Base-by-base conservation (phyloP, 2,329 filamentous ascomycete species). In the Paradendryphiella salina region DNA sequence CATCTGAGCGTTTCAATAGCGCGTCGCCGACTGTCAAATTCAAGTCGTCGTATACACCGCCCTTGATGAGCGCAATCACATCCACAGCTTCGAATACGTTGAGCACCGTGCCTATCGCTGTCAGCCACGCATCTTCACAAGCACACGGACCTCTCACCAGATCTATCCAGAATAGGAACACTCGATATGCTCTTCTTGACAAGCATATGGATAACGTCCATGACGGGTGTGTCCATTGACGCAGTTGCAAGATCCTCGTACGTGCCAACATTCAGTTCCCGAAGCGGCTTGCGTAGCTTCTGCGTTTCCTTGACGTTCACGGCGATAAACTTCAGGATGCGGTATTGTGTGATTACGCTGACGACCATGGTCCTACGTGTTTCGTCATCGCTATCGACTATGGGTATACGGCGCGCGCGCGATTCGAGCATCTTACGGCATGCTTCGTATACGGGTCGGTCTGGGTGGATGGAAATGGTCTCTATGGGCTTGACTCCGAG, bases 81-180 rank as follows among this genome's bases (percentile, higher is more conserved):
- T 99, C 94, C 42, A 99, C 92, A 1, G 94, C 90, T 76, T 99
- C 95, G 67, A 99, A 99, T 9, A 97, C 91, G 67, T 99, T 99
- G 57, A 97, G 84, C 0, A 99, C 85, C 26, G 83, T 78, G 42
- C 84, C 85, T 83, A 64, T 0, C 23, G 1, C 7, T 10, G 32
- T 65, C 13, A 63, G 53, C 46, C 10, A 28, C 8, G 29, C 11
- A 2, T 15, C 5, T 9, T 17, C 6, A 8, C 5, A 34, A 36
- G 5, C 18, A 9, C 13, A 18, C 14, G 8, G 1, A 15, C 3
- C 56, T 11, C 72, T 51, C 72, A 82, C 73, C 84, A 77, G 90
- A 84, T 40, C 82, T 82, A 66, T 97, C 94, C 47, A 99, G 78
- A 49, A 99, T 94, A 8, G 94, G 94, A 29, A 99, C 88, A 66